These are phyloP conservation scores for Phytophthora cryptogea DNA, from an alignment of 352 stramenopile species.

Conservation along the genomic window DNA sequence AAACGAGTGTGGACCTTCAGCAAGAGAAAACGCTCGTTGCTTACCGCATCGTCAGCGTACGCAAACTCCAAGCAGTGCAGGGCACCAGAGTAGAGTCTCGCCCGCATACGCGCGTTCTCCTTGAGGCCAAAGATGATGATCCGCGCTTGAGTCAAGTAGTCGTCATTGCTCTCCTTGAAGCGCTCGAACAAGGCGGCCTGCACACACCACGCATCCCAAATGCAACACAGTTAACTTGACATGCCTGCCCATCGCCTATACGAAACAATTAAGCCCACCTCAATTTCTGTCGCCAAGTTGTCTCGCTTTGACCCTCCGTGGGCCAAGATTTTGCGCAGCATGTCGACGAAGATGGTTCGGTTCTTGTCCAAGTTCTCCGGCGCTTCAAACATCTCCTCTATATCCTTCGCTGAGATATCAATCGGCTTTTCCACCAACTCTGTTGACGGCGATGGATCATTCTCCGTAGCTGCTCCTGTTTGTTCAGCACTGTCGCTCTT, in stretches of 20 bases:
- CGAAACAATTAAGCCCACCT: conserved; percentile 39
- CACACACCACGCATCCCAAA: conserved; percentile 1
- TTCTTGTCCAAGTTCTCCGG: conserved; percentile 60
- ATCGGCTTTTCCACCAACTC: conserved; percentile 11
- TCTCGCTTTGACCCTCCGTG: conserved; percentile 39
- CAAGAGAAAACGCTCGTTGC: background rate
- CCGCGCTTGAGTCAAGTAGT: conserved; percentile 76
- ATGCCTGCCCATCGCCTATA: background rate
- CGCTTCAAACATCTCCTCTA: conserved; percentile 36
- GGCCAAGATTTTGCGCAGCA: conserved; percentile 67
- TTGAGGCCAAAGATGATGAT: conserved; percentile 84
- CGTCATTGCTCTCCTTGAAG: conserved; percentile 77
- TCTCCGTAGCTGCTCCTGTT: conserved; percentile 1
- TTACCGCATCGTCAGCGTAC: conserved; percentile 74
- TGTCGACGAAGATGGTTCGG: conserved; percentile 62
- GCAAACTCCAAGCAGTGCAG: conserved; percentile 77
- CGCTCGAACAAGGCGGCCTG: conserved; percentile 77
- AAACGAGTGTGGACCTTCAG: background rate
- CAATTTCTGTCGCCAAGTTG: conserved; percentile 70
- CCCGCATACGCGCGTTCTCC: conserved; percentile 60
- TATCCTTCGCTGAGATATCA: conserved; percentile 13
- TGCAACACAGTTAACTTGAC: conserved; percentile 9
- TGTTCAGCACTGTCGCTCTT: conserved; percentile 20
- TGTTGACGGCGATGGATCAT: conserved; percentile 10
- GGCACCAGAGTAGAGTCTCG: conserved; percentile 65